These are phyloP conservation scores for Hericium alpestre DNA, from an alignment of 768 basidiomycete genomes.

Conservation along the genomic window DNA sequence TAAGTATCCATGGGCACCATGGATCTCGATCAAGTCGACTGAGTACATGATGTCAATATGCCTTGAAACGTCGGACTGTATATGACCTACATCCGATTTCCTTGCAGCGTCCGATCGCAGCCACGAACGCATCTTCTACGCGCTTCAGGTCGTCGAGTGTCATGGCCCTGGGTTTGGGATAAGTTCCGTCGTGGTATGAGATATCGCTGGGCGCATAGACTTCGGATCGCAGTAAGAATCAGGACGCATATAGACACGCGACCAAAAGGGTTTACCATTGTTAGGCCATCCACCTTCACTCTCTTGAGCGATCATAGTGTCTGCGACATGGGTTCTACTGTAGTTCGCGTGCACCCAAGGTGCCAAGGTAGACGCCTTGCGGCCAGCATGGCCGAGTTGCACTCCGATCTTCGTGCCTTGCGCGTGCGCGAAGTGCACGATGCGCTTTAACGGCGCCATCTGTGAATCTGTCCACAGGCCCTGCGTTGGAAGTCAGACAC, in stretches of 20 bases:
- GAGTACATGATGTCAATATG: neutral
- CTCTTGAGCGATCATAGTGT: slow-evolving; percentile 15
- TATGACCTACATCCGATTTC: slow-evolving; percentile 45
- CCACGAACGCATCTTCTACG: slow-evolving; percentile 51
- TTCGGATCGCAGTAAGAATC: slow-evolving; percentile 16
- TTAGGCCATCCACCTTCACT: slow-evolving; percentile 6
- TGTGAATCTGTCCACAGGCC: slow-evolving; percentile 73
- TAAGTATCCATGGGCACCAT: slow-evolving; percentile 67
- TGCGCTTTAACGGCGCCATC: slow-evolving; percentile 54
- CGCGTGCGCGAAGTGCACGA: slow-evolving; percentile 64
- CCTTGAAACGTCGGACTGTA: no score
- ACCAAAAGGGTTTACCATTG: slow-evolving; percentile 5
- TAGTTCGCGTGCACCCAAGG: slow-evolving; percentile 48
- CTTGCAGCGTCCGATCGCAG: slow-evolving; percentile 43
- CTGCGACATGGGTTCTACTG: slow-evolving; percentile 21
- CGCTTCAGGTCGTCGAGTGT: slow-evolving; percentile 41
- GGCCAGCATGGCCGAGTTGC: slow-evolving; percentile 67
- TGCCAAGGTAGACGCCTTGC: slow-evolving; percentile 64
- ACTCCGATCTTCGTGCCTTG: slow-evolving; percentile 66
- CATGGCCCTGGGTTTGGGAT: slow-evolving; percentile 50
- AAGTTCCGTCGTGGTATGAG: slow-evolving; percentile 37
- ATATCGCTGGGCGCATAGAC: slow-evolving; percentile 55
- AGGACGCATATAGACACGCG: neutral
- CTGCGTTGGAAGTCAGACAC: slow-evolving; percentile 15
- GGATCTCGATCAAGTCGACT: slow-evolving; percentile 68